These are phyloP conservation scores for Ophiostoma novo-ulmi DNA, from an alignment of 2,329 filamentous ascomycete genomes.

Conservation along the genomic window DNA sequence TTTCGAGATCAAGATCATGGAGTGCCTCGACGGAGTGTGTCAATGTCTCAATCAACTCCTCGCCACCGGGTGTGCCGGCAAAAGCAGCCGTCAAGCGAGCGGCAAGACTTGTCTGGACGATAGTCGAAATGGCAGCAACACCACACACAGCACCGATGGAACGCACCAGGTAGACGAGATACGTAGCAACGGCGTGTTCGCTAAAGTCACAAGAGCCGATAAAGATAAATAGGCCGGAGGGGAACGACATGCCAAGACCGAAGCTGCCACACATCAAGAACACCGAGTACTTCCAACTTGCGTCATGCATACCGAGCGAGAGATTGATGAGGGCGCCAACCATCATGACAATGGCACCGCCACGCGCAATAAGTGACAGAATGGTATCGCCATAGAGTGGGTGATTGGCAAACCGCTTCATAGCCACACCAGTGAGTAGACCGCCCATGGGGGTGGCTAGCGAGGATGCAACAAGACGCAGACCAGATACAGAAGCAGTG, in stretches of 20 bases:
- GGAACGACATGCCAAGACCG: conserved; percentile 26
- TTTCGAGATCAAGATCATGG: conserved; percentile 17
- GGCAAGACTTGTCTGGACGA: conserved; percentile 18
- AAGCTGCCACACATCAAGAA: conserved; percentile 23
- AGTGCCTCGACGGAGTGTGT: conserved; percentile 24
- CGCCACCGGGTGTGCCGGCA: conserved; percentile 14
- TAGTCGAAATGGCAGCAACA: conserved; percentile 22
- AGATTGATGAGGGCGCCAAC: conserved; percentile 42
- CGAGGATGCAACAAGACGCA: conserved; percentile 59
- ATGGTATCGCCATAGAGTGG: conserved; percentile 38
- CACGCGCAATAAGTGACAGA: conserved; percentile 47
- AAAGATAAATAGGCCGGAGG: conserved; percentile 11
- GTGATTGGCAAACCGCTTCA: conserved; percentile 41
- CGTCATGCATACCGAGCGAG: conserved; percentile 45
- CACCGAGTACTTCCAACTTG: conserved; percentile 46
- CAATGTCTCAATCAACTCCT: conserved; percentile 19
- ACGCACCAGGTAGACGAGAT: conserved; percentile 21
- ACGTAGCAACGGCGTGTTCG: conserved; percentile 24
- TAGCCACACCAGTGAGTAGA: conserved; percentile 52
- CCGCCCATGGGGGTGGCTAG: conserved; percentile 55
- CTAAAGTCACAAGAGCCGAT: not conserved
- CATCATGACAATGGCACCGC: conserved; percentile 48
- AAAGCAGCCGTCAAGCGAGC: conserved; percentile 15
- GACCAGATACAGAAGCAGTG: conserved; percentile 58
- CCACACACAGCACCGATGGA: conserved; percentile 24